Evolutionary conservation across 169 alveolate species (phyloP).

Genomic region (Prorocentrum cordatum): DNA sequence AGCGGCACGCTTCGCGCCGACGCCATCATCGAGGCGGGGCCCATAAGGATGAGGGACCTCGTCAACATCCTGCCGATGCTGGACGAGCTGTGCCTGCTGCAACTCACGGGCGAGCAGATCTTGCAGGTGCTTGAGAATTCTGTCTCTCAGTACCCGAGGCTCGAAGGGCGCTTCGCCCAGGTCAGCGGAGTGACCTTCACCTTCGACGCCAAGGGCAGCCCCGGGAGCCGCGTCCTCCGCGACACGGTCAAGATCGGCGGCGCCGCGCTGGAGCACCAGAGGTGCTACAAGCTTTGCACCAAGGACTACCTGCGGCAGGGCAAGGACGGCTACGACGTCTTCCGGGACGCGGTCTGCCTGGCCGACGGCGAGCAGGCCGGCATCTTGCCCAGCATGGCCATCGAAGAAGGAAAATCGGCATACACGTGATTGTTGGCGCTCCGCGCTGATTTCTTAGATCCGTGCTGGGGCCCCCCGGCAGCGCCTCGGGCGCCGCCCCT

Average conservation of each 20-base stretch:
- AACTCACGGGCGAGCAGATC: slow-evolving; percentile 57
- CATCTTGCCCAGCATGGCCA: slow-evolving; percentile 36
- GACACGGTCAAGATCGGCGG: not conserved
- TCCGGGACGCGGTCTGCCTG: slow-evolving; percentile 31
- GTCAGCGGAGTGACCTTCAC: slow-evolving; percentile 53
- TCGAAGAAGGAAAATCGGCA: no score
- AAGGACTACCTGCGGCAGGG: slow-evolving; percentile 57
- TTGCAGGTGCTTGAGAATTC: slow-evolving; percentile 44
- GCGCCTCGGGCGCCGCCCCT: no score
- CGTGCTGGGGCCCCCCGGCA: no score
- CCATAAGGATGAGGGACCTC: not conserved
- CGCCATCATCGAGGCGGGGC: slow-evolving; percentile 42
- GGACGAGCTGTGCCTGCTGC: slow-evolving; percentile 61
- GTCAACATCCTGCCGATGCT: slow-evolving; percentile 57
- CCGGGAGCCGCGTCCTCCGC: not conserved
- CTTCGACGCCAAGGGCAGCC: not conserved
- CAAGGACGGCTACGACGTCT: slow-evolving; percentile 56
- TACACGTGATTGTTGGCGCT: no score
- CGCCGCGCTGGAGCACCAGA: not conserved
- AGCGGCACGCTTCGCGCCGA: slow-evolving; percentile 60
- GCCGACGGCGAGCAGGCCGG: slow-evolving; percentile 60
- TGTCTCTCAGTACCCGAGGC: slow-evolving; percentile 59
- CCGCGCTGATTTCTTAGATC: no score
- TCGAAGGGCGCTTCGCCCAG: slow-evolving; percentile 58
- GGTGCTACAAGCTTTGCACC: slow-evolving; percentile 32